Percentiles rank a stretch among this genome's conserved stretches.
These are phyloP conservation scores for Trametes punicea DNA, from an alignment of 768 basidiomycete species.

Conservation along the genomic window DNA sequence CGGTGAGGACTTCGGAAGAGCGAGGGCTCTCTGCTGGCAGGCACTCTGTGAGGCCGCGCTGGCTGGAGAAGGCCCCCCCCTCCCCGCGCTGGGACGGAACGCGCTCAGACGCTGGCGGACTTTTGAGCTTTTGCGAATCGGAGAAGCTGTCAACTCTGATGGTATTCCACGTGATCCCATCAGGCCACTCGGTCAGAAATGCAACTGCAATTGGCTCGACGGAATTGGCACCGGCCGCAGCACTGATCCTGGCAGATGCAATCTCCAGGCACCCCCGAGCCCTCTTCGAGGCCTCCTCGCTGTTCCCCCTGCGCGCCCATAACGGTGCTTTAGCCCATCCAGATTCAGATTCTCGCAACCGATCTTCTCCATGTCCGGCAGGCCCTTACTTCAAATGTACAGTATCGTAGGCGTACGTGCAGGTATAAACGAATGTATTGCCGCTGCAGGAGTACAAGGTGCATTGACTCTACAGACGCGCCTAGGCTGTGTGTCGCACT, in stretches of 20 bases:
- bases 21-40: no score
- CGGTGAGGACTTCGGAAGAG: not conserved
- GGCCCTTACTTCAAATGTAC: not conserved
- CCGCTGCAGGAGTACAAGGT: not conserved
- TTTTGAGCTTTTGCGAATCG: conserved; percentile 12
- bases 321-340: not conserved
- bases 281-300: not conserved
- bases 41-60: no score
- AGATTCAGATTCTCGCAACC: conserved; percentile 3
- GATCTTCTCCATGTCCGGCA: not conserved
- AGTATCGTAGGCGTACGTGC: no score
- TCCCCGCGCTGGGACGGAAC: not conserved
- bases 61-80: not conserved
- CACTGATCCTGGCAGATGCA: conserved; percentile 3
- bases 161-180: conserved; percentile 11
- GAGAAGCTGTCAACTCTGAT: conserved; percentile 16
- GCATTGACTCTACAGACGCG: not conserved
- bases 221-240: no score
- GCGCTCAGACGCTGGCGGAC: conserved; percentile 2
- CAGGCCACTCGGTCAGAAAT: not conserved
- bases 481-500: not conserved
- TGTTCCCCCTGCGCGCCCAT: not conserved
- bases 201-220: no score
- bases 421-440: not conserved
- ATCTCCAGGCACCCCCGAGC: conserved; percentile 5